Evolutionary conservation across 306 rosid genomes (phyloP).

Genomic region (Cucurbita argyrosperma): DNA sequence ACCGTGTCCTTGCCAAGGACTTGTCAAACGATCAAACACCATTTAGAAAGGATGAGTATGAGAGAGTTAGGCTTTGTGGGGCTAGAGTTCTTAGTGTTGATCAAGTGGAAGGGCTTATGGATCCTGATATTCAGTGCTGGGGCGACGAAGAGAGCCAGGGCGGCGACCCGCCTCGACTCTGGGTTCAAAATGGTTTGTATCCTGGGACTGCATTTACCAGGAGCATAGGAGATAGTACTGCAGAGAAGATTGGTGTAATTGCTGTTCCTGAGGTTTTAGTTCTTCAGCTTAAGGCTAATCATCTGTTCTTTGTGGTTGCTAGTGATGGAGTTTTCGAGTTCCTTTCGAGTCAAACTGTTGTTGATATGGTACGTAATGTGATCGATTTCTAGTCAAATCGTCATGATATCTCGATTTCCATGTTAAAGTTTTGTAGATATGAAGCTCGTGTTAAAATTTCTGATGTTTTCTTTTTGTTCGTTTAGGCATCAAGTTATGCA

Average conservation of each 20-base stretch:
- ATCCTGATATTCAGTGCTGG: constrained; percentile 72
- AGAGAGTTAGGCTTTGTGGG: constrained; percentile 78
- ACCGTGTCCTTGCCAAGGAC: constrained; percentile 56
- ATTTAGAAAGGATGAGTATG: constrained; percentile 78
- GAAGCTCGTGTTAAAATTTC: too few relatives aligned
- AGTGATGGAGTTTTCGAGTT: constrained; percentile 97
- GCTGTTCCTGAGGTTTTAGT: constrained; percentile 75
- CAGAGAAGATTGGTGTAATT: constrained; percentile 74
- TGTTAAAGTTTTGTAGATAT: background rate
- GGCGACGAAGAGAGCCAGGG: constrained; percentile 86
- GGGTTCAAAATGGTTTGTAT: constrained; percentile 67
- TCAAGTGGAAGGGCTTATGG: constrained; percentile 85
- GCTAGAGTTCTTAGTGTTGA: constrained; percentile 89
- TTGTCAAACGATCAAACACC: constrained; percentile 85
- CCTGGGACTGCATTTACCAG: constrained; percentile 98
- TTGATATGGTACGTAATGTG: constrained; percentile 56
- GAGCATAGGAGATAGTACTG: constrained; percentile 85
- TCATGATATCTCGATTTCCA: background rate
- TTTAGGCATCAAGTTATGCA: constrained; percentile 67
- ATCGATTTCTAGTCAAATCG: background rate
- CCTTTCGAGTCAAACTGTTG: constrained; percentile 81
- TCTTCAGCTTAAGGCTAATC: constrained; percentile 56
- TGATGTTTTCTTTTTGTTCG: background rate
- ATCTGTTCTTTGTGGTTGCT: constrained; percentile 83
- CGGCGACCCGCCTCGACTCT: constrained; percentile 81